A percentile compares a stretch with the other conserved stretches of the same genome.
Conservation (phyloP, 2,329 filamentous ascomycete species). For the Pseudogymnoascus sp. region DNA sequence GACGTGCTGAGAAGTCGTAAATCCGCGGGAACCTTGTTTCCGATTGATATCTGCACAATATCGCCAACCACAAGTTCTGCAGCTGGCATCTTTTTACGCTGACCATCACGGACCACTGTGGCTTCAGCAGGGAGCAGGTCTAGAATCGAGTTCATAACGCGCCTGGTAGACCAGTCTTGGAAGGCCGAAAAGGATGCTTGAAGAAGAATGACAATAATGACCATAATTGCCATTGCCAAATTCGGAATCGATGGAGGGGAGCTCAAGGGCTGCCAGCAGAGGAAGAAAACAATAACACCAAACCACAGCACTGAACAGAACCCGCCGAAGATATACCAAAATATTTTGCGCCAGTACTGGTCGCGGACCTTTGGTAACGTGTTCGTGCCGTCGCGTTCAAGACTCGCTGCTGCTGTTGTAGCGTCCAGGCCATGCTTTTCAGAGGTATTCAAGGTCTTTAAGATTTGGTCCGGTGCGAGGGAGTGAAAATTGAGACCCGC, state of each 20-base stretch:
- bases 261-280: slow-evolving; percentile 41
- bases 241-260: slow-evolving; percentile 37
- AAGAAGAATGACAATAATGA: slow-evolving; percentile 41
- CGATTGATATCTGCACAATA: slow-evolving; percentile 53
- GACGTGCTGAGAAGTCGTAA: no score
- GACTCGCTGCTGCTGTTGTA: slow-evolving; percentile 27
- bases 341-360: slow-evolving; percentile 36
- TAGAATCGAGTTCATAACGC: slow-evolving; percentile 41
- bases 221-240: slow-evolving; percentile 39
- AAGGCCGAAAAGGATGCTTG: slow-evolving; percentile 41
- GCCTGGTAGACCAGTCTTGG: slow-evolving; percentile 41
- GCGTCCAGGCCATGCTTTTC: slow-evolving; percentile 31
- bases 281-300: slow-evolving; percentile 41
- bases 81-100: slow-evolving; percentile 29
- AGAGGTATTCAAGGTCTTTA: slow-evolving; percentile 35
- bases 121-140: slow-evolving; percentile 40
- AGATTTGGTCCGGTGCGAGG: slow-evolving; percentile 30
- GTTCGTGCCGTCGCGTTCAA: slow-evolving; percentile 37
- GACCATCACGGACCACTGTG: slow-evolving; percentile 38
- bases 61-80: slow-evolving; percentile 56
- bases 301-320: slow-evolving; percentile 44
- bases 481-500: slow-evolving; percentile 34
- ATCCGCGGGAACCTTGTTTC: slow-evolving; percentile 65
- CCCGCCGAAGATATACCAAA: slow-evolving; percentile 40
- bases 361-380: slow-evolving; percentile 35